Conservation (phyloP, 257 asterid species). For the Mitragyna speciosa region DNA sequence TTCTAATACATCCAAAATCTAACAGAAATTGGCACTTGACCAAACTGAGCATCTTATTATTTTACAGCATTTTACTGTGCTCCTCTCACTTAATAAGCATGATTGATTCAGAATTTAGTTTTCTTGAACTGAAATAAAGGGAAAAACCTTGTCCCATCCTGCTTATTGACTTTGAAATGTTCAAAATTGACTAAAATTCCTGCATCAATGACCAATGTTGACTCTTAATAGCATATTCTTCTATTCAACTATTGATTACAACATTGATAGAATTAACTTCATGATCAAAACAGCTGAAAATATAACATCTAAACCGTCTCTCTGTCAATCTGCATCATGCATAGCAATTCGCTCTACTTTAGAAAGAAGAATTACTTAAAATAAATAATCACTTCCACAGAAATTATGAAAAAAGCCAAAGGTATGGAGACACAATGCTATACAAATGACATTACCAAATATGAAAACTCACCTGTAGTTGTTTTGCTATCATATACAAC, state of each 20-base stretch:
- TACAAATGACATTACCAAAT: not conserved
- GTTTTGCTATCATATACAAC: conserved; percentile 79
- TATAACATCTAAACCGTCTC: not conserved
- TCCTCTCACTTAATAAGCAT: not conserved
- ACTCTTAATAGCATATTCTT: not conserved
- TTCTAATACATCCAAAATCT: not conserved
- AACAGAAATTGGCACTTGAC: not conserved
- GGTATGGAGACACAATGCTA: not conserved
- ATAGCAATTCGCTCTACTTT: not conserved
- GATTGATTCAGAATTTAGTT: not conserved
- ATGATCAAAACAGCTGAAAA: not conserved
- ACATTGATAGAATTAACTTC: not conserved
- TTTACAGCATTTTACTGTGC: not conserved
- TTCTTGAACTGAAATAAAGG: not conserved
- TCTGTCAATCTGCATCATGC: not conserved
- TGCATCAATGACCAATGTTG: not conserved
- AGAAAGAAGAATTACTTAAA: not conserved
- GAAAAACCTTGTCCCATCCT: not conserved
- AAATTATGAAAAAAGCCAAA: not conserved
- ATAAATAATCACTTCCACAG: not conserved
- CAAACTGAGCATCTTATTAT: not conserved
- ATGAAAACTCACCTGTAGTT: conserved; percentile 53
- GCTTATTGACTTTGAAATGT: not conserved
- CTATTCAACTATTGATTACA: not conserved
- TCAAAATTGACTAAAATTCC: not conserved